Percentiles rank a stretch among this genome's conserved stretches.
These are phyloP conservation scores for Fomitopsis schrenkii DNA, from an alignment of 1,284 basidiomycete genomes.

Conservation along the genomic window DNA sequence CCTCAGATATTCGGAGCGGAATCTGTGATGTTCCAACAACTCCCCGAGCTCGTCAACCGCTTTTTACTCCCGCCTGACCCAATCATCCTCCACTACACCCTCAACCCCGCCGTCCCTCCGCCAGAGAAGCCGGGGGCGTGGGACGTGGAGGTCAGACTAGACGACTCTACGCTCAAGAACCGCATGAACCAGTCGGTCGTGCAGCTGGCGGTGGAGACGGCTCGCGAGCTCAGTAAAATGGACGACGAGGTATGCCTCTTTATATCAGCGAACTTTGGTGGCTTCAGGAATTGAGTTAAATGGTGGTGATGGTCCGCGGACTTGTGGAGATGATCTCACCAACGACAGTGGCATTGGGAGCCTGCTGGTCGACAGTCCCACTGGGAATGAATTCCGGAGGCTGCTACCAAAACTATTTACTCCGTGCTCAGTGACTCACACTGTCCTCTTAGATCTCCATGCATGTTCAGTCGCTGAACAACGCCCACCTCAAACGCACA, in stretches of 20 bases:
- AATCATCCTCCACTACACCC: constrained; percentile 76
- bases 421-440: background rate
- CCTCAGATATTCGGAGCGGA: constrained; percentile 64
- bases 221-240: constrained; percentile 66
- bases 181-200: constrained; percentile 74
- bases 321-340: no score
- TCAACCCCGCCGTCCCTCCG: constrained; percentile 55
- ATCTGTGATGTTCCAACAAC: constrained; percentile 70
- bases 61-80: constrained; percentile 80
- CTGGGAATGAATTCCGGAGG: no score
- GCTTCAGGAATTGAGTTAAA: no score
- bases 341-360: no score
- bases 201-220: constrained; percentile 67
- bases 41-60: constrained; percentile 85
- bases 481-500: constrained; percentile 81
- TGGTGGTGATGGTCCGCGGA: no score
- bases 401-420: background rate
- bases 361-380: no score
- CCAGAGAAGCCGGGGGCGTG: constrained; percentile 70
- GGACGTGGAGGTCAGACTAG: constrained; percentile 89
- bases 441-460: constrained; percentile 58
- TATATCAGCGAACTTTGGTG: background rate
- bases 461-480: constrained; percentile 79
- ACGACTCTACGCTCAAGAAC: constrained; percentile 74
- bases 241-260: constrained; percentile 74